Conservation (phyloP, 441 rosid species). For the Cnidoscolus chayamansa region DNA sequence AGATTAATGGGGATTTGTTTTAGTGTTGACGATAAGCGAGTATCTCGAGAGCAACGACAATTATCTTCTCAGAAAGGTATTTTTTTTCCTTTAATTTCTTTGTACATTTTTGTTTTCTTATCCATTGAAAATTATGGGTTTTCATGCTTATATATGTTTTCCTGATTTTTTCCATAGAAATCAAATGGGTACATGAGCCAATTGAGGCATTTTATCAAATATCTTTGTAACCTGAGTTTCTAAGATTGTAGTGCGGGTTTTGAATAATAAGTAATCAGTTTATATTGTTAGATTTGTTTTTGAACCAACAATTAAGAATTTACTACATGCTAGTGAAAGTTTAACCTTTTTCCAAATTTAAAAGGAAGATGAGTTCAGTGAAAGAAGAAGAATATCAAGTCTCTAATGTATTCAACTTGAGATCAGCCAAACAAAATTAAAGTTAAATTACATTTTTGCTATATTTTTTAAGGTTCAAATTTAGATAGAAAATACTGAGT, state of each 20-base stretch:
- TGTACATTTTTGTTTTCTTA: background rate
- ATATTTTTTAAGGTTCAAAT: background rate
- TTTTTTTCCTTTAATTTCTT: background rate
- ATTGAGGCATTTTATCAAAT: background rate
- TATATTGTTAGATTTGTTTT: background rate
- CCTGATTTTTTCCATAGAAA: background rate
- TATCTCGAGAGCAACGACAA: conserved; percentile 24
- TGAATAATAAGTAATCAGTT: conserved; percentile 1
- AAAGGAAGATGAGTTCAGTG: background rate
- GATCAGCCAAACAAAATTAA: background rate
- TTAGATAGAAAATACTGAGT: background rate
- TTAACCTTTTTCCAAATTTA: background rate
- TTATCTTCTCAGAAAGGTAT: conserved; percentile 34
- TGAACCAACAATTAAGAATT: background rate
- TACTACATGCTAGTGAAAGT: background rate
- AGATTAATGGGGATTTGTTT: conserved; percentile 83
- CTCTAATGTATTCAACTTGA: background rate
- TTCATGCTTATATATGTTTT: background rate
- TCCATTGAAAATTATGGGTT: background rate
- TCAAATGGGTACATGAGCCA: background rate
- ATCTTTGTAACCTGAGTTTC: background rate
- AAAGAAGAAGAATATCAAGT: background rate
- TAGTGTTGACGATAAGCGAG: conserved; percentile 44
- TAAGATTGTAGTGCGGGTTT: background rate
- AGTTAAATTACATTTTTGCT: background rate